Evolutionary conservation across 2,329 filamentous ascomycete genomes (phyloP), one percentile per base, ranked within the genome.

Genomic region (Aspergillus chevalieri): DNA sequence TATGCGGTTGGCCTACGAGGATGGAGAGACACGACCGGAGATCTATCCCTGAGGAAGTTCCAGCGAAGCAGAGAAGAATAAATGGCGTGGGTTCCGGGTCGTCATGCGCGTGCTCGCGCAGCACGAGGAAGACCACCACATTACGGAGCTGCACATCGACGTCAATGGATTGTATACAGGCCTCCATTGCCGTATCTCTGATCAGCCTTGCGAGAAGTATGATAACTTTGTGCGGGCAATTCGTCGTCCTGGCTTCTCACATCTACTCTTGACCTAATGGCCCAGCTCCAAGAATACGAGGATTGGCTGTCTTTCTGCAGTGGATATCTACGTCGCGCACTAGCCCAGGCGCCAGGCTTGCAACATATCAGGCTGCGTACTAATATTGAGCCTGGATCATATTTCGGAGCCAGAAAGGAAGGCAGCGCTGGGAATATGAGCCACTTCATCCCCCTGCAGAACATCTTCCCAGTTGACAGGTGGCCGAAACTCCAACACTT

Each of bases 61-160:
- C 1, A 56, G 60, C 15, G 43, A 52, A 1, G 6, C 12, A 21
- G 48, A 54, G 22, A 62, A 53, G 30, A 49, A 53, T 10, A 36
- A 53, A 14, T 69, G 65, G 60, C 64, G 66, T 8, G 68, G 67
- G 0, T 68, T 71, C 43, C 59, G 56, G 10, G 47, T 62, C 22
- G 43, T 66, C 7, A 60, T 60, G 3, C 52, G 58, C 3, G 57
- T 56, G 6, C 56, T 71, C 9, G 57, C 64, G 1, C 24, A 24
- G 24, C 7, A 24, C 24, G 48, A 53, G 15, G 38, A 58, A 8
- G 39, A 58, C 1, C 51, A 64, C 17, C 49, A 50, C 4, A 47
- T 76, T 12, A 52, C 63, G 2, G 71, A 72, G 43, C 53, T 76
- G 2, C 33, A 66, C 4, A 12, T 74, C 5, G 65, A 73, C 43